Base-by-base conservation (phyloP, 495 filamentous ascomycete genomes). In the Aspergillus nanangensis region DNA sequence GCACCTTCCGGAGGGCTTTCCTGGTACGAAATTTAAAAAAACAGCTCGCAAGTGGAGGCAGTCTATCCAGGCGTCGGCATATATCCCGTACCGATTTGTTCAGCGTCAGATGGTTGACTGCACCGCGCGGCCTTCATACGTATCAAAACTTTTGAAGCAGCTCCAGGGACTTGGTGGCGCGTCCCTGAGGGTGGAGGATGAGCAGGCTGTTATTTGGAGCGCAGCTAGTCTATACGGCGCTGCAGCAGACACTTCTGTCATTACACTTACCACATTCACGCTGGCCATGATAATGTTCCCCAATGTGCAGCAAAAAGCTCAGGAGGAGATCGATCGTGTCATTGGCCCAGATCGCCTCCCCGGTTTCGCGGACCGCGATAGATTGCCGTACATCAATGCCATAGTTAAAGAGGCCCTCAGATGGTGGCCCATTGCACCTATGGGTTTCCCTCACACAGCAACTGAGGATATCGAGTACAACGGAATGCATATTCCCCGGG, bases 321-420 rank as follows among this genome's bases (percentile, higher is more conserved):
- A 52, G 8, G 7, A 8, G 7, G 38, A 44, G 9, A 15, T 52
- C 10, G 50, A 48, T 19, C 1, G 13, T 2, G 38, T 48, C 3
- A 7, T 38, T 20, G 25, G 24, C 1, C 14, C 27, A 0, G 19
- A 29, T 3, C 17, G 40, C 11, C 20, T 25, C 2, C 50, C 50
- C 5, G 5, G 17, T 0, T 52, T 38, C 42, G 23, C 19, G 0
- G 40, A 52, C 31, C 29, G n/a, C 14, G 34, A 21, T 7, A 9
- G 11, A 5, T 29, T 52, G 13, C 50, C 50, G 1, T 48, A 39
- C 15, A 32, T 52, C 8, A 38, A 37, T 4, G 35, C 36, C 27
- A 24, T 48, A 3, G 21, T 45, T 21, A 52, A 48, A 34, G 50
- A 48, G 20, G 3, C 18, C 3, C 3, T 34, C 0, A 22, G 45